A percentile compares a stretch with the other conserved stretches of the same genome.
Evolutionary conservation across 768 basidiomycete genomes (phyloP).

Genomic region (Suillus bovinus): DNA sequence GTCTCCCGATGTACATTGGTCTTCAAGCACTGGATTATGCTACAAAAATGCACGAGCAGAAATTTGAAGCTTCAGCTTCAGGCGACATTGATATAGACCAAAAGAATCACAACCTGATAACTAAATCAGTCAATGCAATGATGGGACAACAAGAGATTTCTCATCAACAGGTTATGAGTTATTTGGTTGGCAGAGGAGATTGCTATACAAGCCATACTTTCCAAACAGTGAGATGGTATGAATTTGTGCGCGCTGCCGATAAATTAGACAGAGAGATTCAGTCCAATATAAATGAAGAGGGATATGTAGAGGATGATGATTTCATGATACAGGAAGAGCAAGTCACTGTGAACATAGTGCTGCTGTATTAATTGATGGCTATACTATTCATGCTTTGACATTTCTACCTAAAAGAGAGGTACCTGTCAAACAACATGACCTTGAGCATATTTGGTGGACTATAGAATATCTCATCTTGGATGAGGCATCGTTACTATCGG

Average conservation of each 20-base stretch:
- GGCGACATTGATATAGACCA: too few relatives aligned
- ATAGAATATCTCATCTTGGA: neutral
- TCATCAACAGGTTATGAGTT: constrained; percentile 31
- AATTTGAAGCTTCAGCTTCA: too few relatives aligned
- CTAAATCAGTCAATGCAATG: constrained; percentile 17
- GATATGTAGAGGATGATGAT: too few relatives aligned
- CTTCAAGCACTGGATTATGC: too few relatives aligned
- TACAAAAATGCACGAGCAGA: neutral
- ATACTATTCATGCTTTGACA: too few relatives aligned
- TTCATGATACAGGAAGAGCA: neutral
- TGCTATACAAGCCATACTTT: constrained; percentile 18
- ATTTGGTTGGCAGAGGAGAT: constrained; percentile 24
- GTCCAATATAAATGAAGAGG: too few relatives aligned
- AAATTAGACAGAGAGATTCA: too few relatives aligned
- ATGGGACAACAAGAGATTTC: constrained; percentile 29
- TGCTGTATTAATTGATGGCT: neutral
- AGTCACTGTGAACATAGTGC: neutral
- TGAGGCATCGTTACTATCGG: neutral
- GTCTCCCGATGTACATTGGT: too few relatives aligned
- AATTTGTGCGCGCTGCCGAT: neutral
- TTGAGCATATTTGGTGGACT: too few relatives aligned
- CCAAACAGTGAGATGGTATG: neutral
- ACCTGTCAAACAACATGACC: too few relatives aligned
- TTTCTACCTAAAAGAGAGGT: too few relatives aligned
- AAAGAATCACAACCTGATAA: constrained; percentile 1